phyloP scores from a whole-genome alignment of 1,139 yeast genomes.

The Saccharomyces hybrid region DNA sequence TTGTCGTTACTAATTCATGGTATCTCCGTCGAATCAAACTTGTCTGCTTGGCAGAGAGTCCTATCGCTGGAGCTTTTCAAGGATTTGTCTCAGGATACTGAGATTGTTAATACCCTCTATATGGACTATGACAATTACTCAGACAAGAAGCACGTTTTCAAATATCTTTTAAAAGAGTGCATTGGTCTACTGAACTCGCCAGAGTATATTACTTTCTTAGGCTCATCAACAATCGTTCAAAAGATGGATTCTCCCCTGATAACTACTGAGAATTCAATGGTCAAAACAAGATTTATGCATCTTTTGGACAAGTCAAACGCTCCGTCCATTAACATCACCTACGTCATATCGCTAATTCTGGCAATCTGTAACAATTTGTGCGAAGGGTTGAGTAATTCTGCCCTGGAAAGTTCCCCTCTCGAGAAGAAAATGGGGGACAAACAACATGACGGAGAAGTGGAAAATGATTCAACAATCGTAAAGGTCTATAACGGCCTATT shows the following conservation, averaged over 20 bases:
- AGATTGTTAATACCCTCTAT: conserved; percentile 46
- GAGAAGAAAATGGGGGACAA: conserved; percentile 32
- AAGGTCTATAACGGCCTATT: conserved; percentile 29
- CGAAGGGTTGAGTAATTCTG: conserved; percentile 61
- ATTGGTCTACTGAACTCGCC: conserved; percentile 29
- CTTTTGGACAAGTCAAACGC: conserved; percentile 72
- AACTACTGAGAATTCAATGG: conserved; percentile 33
- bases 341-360: conserved; percentile 53
- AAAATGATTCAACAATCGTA: conserved; percentile 23
- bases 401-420: conserved; percentile 28
- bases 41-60: conserved; percentile 63
- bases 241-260: conserved; percentile 27
- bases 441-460: conserved; percentile 34
- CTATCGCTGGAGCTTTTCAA: conserved; percentile 66
- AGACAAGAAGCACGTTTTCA: conserved; percentile 54
- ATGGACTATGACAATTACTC: conserved; percentile 51
- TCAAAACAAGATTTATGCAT: conserved; percentile 58
- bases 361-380: conserved; percentile 48
- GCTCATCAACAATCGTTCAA: conserved; percentile 29
- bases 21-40: conserved; percentile 42
- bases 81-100: conserved; percentile 51
- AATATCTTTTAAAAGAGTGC: conserved; percentile 49
- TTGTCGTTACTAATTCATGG: conserved; percentile 66
- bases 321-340: conserved; percentile 53
- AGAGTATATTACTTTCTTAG: conserved; percentile 36